Evolutionary conservation across 2,329 filamentous ascomycete genomes (phyloP), one percentile per base, ranked within the genome.

Genomic region (Calycina marina): DNA sequence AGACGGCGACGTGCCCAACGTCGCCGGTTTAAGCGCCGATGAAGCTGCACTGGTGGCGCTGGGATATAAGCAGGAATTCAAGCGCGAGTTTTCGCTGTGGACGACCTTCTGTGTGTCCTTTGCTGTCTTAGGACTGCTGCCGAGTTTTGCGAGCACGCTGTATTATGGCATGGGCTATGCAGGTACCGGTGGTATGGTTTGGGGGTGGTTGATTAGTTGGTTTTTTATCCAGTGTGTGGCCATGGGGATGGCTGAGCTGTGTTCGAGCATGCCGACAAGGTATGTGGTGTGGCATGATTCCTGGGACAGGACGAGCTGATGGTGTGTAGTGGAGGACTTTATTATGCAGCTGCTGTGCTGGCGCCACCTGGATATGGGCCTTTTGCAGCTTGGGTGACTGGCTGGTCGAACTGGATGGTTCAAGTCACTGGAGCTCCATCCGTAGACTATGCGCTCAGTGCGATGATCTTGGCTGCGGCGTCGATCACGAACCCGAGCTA

Each of bases 191-290:
- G 72, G 73, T 14, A 79, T 81, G 73, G 74, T 73, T 2, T 83
- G 77, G 77, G 78, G 77, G 4, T 84, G 78, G 77, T 56, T 82
- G 16, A 61, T 83, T 28, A 75, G 75, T 30, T 78, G 81, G 67
- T 43, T 75, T 4, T 80, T 80, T 25, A 79, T 83, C 24, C 69
- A 81, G 48, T 73, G 69, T 51, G 69, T 82, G 35, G 77, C 77
- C 6, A 65, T 72, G 55, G 67, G 66, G 13, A 74, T 75, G 69
- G 77, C 77, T 2, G 77, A 83, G 53, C 58, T 83, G 12, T 81
- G 77, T 45, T 77, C 70, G 3, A 72, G 71, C 27, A 81, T 82
- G 76, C 77, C 77, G 4, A 81, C 77, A 2, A 71, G 65, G 52
- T 63, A 49, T 31, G 44, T 38, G 14, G 10, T 26, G 17, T 16